Base-by-base conservation (phyloP, 2,329 filamentous ascomycete genomes). In the Aureobasidium zeae region DNA sequence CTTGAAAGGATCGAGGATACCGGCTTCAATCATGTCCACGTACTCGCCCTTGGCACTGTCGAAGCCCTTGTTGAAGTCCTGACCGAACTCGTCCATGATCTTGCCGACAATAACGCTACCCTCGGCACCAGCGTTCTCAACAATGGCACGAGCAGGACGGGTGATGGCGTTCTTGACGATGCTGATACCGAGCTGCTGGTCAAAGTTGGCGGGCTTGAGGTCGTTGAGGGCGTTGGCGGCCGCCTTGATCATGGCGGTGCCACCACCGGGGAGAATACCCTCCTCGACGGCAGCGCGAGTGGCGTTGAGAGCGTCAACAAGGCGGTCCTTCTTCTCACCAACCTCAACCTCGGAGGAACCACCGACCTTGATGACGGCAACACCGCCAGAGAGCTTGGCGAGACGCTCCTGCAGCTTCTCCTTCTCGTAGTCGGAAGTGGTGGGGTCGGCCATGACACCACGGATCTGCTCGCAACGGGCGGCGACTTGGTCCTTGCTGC, bases 361-460 rank as follows among this genome's bases (percentile, higher is more conserved):
- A 59, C 91, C 91, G 52, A 98, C 91, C 79, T 94, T 95, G 77
- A 98, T 96, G 69, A 98, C 91, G 57, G 91, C 91, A 58, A 98
- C 91, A 77, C 91, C 91, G 53, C 91, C 91, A 55, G 91, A 96
- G 55, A 98, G 85, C 81, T 98, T 98, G 57, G 91, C 91, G 50
- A 98, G 85, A 72, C 91, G 91, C 76, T 98, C 91, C 74, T 96
- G 91, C 53, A 98, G 86, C 81, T 98, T 98, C 83, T 98, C 91
- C 79, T 95, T 96, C 79, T 98, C 91, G 72, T 98, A 98, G 63
- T 98, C 91, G 36, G 88, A 95, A 52, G 91, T 98, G 57, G 77
- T 81, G 53, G 89, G 83, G 72, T 98, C 91, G 51, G 74, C 76
- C 74, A 95, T 94, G 69, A 96, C 87, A 55, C 89, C 88, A 56